A percentile compares a stretch with the other conserved stretches of the same genome.
Evolutionary conservation across 2,329 filamentous ascomycete genomes (phyloP).

Genomic region (Clonostachys byssicola): DNA sequence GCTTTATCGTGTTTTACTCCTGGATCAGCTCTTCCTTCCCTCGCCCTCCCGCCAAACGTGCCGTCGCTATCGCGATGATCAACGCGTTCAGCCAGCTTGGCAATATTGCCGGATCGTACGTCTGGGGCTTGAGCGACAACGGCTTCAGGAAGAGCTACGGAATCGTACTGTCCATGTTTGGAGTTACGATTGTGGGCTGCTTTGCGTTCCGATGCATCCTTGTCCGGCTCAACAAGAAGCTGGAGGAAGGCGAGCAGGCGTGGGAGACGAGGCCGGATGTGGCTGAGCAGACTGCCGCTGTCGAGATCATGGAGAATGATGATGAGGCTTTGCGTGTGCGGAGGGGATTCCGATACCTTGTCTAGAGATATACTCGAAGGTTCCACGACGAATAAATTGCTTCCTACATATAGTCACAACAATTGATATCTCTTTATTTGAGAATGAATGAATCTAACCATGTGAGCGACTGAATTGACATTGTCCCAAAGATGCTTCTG

Average conservation of each 20-base stretch:
- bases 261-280: constrained; percentile 30
- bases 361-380: constrained; percentile 15
- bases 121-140: constrained; percentile 55
- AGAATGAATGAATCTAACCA: too few species aligned
- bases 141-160: constrained; percentile 62
- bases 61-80: constrained; percentile 57
- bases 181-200: constrained; percentile 49
- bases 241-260: constrained; percentile 33
- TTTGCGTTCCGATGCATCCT: constrained; percentile 41
- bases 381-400: too few species aligned
- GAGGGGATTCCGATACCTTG: constrained; percentile 42
- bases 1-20: constrained; percentile 48
- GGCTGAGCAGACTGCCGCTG: constrained; percentile 29
- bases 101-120: constrained; percentile 57
- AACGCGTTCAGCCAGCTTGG: constrained; percentile 54
- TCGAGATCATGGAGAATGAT: constrained; percentile 20
- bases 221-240: constrained; percentile 37
- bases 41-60: constrained; percentile 54
- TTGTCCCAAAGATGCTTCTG: too few species aligned
- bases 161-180: constrained; percentile 62
- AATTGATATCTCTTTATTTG: too few species aligned
- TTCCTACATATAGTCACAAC: too few species aligned
- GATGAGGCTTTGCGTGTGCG: constrained; percentile 39
- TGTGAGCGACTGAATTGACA: too few species aligned
- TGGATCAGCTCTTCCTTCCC: constrained; percentile 56